Evolutionary conservation across 306 rosid species (phyloP).

Genomic region (Arachis hypogaea): DNA sequence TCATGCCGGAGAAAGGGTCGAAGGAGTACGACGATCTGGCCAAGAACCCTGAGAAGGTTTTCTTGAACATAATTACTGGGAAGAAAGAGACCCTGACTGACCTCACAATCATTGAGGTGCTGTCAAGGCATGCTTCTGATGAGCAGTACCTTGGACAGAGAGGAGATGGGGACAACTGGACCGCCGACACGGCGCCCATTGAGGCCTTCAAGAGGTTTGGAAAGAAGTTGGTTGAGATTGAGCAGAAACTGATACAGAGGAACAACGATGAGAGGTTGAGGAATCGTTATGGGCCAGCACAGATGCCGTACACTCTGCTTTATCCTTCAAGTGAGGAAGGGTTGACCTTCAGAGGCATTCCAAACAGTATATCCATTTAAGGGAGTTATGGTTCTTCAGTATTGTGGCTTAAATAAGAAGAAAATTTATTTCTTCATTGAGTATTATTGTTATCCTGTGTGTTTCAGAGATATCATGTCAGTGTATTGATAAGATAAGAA

Average conservation of each 20-base stretch:
- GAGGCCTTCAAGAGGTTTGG: constrained; percentile 58
- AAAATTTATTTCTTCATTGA: too few relatives aligned
- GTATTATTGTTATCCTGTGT: not conserved
- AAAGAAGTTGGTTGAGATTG: constrained; percentile 45
- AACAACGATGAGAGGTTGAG: constrained; percentile 24
- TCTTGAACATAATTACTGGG: constrained; percentile 51
- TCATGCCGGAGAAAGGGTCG: constrained; percentile 52
- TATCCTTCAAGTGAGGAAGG: constrained; percentile 64
- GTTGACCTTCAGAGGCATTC: constrained; percentile 70
- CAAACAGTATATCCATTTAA: constrained; percentile 66
- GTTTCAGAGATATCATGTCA: not conserved
- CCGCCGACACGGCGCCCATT: constrained; percentile 43
- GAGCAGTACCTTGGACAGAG: constrained; percentile 68
- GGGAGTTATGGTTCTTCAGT: not conserved
- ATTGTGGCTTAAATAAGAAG: too few relatives aligned
- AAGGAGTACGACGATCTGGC: constrained; percentile 49
- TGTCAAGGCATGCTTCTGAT: constrained; percentile 41
- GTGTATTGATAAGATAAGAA: not conserved
- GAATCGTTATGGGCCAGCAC: constrained; percentile 54
- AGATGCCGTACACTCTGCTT: constrained; percentile 70
- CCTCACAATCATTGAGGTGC: constrained; percentile 56
- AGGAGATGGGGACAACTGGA: constrained; percentile 48
- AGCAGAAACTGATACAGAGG: constrained; percentile 8
- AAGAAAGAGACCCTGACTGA: constrained; percentile 49
- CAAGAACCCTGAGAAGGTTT: constrained; percentile 49